Percentiles rank a stretch among this genome's conserved stretches.
Evolutionary conservation across 1,284 basidiomycete genomes (phyloP).

Genomic region (Ceratobasidium sp.): DNA sequence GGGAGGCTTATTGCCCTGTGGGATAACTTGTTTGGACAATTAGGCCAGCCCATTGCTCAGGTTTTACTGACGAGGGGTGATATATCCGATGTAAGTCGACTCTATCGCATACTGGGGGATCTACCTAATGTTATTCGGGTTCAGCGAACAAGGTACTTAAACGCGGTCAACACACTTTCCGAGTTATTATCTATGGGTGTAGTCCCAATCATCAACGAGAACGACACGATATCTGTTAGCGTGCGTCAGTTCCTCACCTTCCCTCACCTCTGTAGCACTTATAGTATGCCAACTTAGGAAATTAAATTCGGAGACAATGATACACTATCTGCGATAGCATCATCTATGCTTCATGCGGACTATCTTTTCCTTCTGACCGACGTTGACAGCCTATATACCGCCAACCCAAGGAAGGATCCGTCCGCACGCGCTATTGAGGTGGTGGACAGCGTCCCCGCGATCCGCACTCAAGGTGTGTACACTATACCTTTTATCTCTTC

Average conservation of each 20-base stretch:
- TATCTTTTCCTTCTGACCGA: conserved; percentile 97
- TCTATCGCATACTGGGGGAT: background rate
- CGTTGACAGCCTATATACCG: conserved; percentile 94
- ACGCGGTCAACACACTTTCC: conserved; percentile 90
- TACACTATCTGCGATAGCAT: conserved; percentile 94
- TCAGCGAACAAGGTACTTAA: conserved; percentile 88
- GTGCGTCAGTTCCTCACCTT: conserved; percentile 57
- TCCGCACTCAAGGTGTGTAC: conserved; percentile 74
- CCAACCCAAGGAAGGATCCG: conserved; percentile 91
- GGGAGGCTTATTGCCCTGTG: conserved; percentile 93
- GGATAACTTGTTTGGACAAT: conserved; percentile 93
- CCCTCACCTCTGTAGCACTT: background rate
- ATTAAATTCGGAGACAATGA: conserved; percentile 99
- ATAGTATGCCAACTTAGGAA: conserved; percentile 63
- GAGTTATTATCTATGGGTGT: conserved; percentile 89
- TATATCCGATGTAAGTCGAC: conserved; percentile 80
- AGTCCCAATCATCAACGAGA: conserved; percentile 94
- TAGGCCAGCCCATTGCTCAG: conserved; percentile 95
- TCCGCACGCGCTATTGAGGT: conserved; percentile 78
- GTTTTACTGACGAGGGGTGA: conserved; percentile 92
- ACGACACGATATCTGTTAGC: conserved; percentile 93
- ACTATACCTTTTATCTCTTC: conserved; percentile 8
- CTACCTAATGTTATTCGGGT: conserved; percentile 3
- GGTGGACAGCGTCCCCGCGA: conserved; percentile 81
- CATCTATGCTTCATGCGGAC: conserved; percentile 96